Percentiles rank a stretch among this genome's conserved stretches.
Evolutionary conservation across 176 grass and related monocot genomes (phyloP).

Genomic region (Dactylis glomerata): DNA sequence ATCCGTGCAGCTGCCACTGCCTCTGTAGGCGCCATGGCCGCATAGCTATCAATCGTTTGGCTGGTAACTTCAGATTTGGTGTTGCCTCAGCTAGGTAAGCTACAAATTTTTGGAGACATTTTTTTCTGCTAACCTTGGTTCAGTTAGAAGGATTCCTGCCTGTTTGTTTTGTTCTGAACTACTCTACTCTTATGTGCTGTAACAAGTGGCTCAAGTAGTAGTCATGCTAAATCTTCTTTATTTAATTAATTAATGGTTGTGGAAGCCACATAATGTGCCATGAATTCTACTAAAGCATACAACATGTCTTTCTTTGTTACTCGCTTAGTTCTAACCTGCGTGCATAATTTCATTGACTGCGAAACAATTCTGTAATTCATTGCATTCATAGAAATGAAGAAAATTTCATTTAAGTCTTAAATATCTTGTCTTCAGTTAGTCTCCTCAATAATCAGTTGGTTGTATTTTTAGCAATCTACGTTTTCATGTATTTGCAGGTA

Average conservation of each 20-base stretch:
- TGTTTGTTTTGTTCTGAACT: no score
- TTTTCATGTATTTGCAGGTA: slow-evolving; percentile 52
- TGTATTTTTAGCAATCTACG: slow-evolving; percentile 15
- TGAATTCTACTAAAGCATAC: not conserved
- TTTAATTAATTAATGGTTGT: not conserved
- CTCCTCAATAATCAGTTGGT: slow-evolving; percentile 1
- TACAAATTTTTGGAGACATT: no score
- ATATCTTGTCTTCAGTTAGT: not conserved
- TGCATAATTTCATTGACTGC: slow-evolving; percentile 1
- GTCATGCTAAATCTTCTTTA: not conserved
- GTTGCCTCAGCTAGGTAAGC: no score
- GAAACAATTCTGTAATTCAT: not conserved
- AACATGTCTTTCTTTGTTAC: not conserved
- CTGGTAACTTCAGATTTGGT: no score
- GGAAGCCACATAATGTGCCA: not conserved
- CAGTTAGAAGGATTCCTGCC: no score
- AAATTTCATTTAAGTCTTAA: not conserved
- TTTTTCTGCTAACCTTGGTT: no score
- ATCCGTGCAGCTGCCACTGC: no score
- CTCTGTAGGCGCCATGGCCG: no score
- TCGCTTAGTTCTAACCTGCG: slow-evolving; percentile 7
- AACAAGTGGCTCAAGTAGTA: not conserved
- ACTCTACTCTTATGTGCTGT: no score
- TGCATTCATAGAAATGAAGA: slow-evolving; percentile 13
- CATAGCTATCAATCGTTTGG: no score